Base-by-base conservation (phyloP, 1,284 basidiomycete genomes). In the Crepidotus sp. region DNA sequence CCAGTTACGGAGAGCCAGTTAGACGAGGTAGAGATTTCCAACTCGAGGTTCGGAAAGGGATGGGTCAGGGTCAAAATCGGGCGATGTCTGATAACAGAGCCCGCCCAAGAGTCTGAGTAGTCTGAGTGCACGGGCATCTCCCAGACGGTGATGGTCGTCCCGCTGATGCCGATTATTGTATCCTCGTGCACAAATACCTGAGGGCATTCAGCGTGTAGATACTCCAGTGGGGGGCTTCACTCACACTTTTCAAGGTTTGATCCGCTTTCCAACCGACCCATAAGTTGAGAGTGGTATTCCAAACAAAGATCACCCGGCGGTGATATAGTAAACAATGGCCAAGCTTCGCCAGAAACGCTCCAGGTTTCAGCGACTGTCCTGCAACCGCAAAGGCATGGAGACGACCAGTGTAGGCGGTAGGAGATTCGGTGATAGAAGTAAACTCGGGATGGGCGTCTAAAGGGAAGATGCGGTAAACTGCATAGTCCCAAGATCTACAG, bases 201-300 rank as follows among this genome's bases (percentile, higher is more conserved):
- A 17, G 15, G 9, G 25, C 8, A 6, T n/a, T 17, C 13, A 8
- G 14, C 7, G 18, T 18, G 27, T n/a, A 14, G 10, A 5, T 2
- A 11, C 4, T 21, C 2, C 21, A 32, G 9, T 6, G 3, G 7
- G 9, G 1, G 4, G 11, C 9, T n/a, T 14, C 2, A n/a, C 25
- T 21, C 4, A 39, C 43, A 2, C 31, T 33, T 3, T 17, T 13
- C 1, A 36, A 30, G 9, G 18, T 24, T 15, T 38, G 17, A 2
- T 27, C 36, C 3, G 32, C 18, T n/a, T 39, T 45, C 43, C 43
- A 45, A 6, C 31, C 18, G 18, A 10, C 25, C 37, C 43, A 45
- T 9, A 45, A 18, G 19, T 45, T 45, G 19, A 15, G 37, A 30
- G 22, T 17, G 7, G 36, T 39, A 21, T 39, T n/a, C 43, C 43